Base-by-base conservation (phyloP, 2,329 filamentous ascomycete genomes). In the Neopestalotiopsis sp. region DNA sequence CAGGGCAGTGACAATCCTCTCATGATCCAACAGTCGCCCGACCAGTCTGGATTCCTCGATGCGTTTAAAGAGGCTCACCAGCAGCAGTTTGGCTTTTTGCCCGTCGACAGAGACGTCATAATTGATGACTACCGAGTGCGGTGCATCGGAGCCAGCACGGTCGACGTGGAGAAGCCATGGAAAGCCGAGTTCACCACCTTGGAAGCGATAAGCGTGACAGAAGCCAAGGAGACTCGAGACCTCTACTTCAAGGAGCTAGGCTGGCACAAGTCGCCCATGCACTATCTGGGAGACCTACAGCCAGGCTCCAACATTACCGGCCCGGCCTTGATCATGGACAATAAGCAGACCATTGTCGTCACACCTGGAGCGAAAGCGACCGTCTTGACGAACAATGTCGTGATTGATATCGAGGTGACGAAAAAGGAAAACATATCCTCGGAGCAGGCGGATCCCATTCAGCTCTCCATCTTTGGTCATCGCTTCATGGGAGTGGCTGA, bases 401-500 rank as follows among this genome's bases (percentile, higher is more conserved):
- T 66, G 6, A 66, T 66, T 12, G 64, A 66, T 24, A 20, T 66
- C 17, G 64, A 58, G 9, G 45, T 66, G 17, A 34, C 17, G 3
- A 66, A 40, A 28, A 66, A 66, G 53, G 53, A 66, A 9, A 9
- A 57, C 4, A n/a, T 66, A 5, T 58, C 45, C 13, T 66, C 64
- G 17, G 56, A 30, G 53, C 85, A 88, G 32, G 88, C 93, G 0
- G 91, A 94, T 75, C 92, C 92, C 0, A 92, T 94, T 72, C 86
- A 92, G 78, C 84, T 95, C 1, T 91, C 89, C 73, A 91, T 94
- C 68, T 94, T 95, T 74, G 91, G 90, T 0, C 91, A 94, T 77
- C 86, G 92, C 1, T 95, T 95, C 81, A 94, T 95, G 92, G 89
- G 91, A 3, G 93, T 94, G 70, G 92, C 92, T 0, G 92, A 95